Evolutionary conservation across 108 stramenopile genomes (phyloP), one percentile per base, ranked within the genome.

Genomic region (Aureococcus anophagefferens): DNA sequence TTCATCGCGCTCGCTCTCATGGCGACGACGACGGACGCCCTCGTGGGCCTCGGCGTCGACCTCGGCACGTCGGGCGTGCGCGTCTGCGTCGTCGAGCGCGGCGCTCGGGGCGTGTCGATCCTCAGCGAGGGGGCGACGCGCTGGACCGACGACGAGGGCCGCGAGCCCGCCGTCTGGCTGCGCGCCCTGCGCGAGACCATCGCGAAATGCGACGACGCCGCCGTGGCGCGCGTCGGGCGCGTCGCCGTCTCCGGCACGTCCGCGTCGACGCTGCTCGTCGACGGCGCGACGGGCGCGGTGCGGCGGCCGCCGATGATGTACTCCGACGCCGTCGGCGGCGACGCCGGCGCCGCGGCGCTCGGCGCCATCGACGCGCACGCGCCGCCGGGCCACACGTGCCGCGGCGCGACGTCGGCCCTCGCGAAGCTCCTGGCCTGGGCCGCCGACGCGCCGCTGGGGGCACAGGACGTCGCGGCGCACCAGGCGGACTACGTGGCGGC

Each of bases 361-460:
- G n/a, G n/a, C n/a, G 7, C 3, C 17, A 72, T 95, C 59, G 87
- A 90, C 3, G 46, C 77, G 34, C 73, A 88, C 70, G 90, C 90
- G 0, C 94, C 94, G 0, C 75, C 77, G 33, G 74, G 79, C 40
- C 94, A 95, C 72, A 90, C 89, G 0, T 87, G 91, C 25, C 79
- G 88, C 13, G 86, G 89, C 21, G 74, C 80, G 11, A 94, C 95
- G 35, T 86, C 89, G 36, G 83, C 93, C 13, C 83, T 96, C 75
- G 91, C 93, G 40, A 96, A 96, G 74, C 78, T 94, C 21, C 69
- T 96, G 45, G 64, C 88, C 65, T 96, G 93, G 93, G 85, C 86
- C 62, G 76, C 86, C 40, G 89, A 91, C 72, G 65, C 74, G 65
- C 76, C 91, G 14, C 72, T 93, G 64, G 67, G 35, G 14, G n/a